Conservation (phyloP, 805 yeast genomes). For the Cyberlindnera galapagoensis region DNA sequence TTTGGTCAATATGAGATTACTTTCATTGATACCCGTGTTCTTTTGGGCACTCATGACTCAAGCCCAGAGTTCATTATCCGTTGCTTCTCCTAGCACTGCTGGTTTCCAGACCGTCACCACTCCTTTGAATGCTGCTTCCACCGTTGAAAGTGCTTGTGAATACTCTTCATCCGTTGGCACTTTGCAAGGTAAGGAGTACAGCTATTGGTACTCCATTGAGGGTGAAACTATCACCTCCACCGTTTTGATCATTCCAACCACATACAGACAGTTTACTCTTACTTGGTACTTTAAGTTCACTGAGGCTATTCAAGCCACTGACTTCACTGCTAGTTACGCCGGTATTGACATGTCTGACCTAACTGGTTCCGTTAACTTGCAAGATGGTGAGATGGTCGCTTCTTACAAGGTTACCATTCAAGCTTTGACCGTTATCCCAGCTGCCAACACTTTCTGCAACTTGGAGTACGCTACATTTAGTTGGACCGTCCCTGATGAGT, state of each 20-base stretch:
- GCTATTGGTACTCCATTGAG: not conserved
- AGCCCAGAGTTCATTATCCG: too few relatives aligned
- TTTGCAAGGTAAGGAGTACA: slow-evolving; percentile 2
- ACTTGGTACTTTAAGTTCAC: slow-evolving; percentile 14
- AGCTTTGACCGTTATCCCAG: not conserved
- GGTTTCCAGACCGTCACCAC: slow-evolving; percentile 3
- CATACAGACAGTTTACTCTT: slow-evolving; percentile 9
- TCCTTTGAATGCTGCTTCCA: not conserved
- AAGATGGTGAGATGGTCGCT: slow-evolving; percentile 11
- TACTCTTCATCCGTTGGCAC: slow-evolving; percentile 1
- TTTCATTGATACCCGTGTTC: too few relatives aligned
- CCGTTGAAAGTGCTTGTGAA: slow-evolving; percentile 1
- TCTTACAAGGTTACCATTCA: slow-evolving; percentile 7
- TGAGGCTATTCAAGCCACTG: slow-evolving; percentile 8
- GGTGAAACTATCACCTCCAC: slow-evolving; percentile 2
- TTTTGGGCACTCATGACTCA: too few relatives aligned
- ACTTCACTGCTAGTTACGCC: slow-evolving; percentile 3
- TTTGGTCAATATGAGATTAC: too few relatives aligned
- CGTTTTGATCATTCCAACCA: slow-evolving; percentile 1
- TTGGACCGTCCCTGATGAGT: slow-evolving; percentile 3
- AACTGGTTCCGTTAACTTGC: slow-evolving; percentile 13
- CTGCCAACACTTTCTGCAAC: slow-evolving; percentile 4
- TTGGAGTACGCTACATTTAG: slow-evolving; percentile 6
- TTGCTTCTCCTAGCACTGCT: not conserved
- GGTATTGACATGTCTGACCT: slow-evolving; percentile 7